Conservation (phyloP, 208 protist genomes). For the Crithidia brevicula region DNA sequence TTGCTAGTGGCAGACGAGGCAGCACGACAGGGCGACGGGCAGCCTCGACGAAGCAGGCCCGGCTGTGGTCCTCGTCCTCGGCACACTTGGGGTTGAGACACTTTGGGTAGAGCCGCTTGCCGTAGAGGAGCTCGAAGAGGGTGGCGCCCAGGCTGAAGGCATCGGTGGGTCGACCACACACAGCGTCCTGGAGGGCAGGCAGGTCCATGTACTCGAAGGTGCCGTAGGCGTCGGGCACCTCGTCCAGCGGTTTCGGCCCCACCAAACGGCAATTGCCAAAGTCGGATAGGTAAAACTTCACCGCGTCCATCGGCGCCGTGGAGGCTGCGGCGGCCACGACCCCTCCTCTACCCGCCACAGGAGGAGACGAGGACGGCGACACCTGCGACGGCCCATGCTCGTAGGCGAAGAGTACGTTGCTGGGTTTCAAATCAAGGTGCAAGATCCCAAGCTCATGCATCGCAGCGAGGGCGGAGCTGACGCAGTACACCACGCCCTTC, state of each 20-base stretch:
- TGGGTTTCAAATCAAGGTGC: constrained; percentile 88
- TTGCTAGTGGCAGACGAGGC: constrained; percentile 12
- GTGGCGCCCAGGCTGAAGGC: constrained; percentile 80
- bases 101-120: constrained; percentile 69
- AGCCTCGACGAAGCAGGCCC: constrained; percentile 70
- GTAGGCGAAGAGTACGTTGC: constrained; percentile 85
- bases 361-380: background rate
- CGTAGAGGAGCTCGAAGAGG: constrained; percentile 79
- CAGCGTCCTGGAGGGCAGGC: constrained; percentile 61
- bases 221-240: constrained; percentile 64
- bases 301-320: constrained; percentile 14
- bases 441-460: constrained; percentile 85
- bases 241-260: constrained; percentile 40
- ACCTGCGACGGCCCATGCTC: constrained; percentile 55
- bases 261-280: constrained; percentile 89
- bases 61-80: constrained; percentile 69
- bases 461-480: constrained; percentile 72
- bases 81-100: constrained; percentile 49
- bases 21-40: constrained; percentile 52
- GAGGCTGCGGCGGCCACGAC: constrained; percentile 1
- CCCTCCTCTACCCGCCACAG: constrained; percentile 6
- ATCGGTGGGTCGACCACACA: constrained; percentile 77
- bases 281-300: constrained; percentile 89
- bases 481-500: constrained; percentile 79
- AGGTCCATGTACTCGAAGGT: constrained; percentile 92